Evolutionary conservation across 371 early-diverging fungal species (phyloP).

Genomic region (Chytridium lagenaria): DNA sequence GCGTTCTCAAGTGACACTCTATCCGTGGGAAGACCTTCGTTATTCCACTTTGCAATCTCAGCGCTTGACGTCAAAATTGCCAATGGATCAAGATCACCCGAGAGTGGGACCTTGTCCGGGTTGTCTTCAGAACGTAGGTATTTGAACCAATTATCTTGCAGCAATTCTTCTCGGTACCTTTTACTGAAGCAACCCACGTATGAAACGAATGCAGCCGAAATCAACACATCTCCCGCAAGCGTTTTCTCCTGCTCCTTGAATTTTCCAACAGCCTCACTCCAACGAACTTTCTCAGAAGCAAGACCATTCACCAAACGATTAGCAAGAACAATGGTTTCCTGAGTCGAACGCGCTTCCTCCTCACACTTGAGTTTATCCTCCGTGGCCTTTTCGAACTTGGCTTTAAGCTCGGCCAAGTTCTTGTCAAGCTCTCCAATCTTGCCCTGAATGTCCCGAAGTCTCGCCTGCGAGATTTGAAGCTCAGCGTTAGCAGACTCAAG

Average conservation of each 20-base stretch:
- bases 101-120: constrained; percentile 55
- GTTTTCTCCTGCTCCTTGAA: constrained; percentile 71
- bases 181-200: constrained; percentile 71
- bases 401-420: constrained; percentile 62
- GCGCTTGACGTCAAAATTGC: constrained; percentile 62
- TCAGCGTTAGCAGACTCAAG: constrained; percentile 63
- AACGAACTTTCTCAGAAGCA: constrained; percentile 68
- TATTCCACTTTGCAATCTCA: constrained; percentile 68
- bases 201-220: constrained; percentile 66
- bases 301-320: constrained; percentile 69
- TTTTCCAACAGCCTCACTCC: constrained; percentile 63
- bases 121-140: constrained; percentile 51
- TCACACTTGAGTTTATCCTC: constrained; percentile 66
- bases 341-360: constrained; percentile 64
- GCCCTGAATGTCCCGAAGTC: constrained; percentile 60
- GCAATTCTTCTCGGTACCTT: constrained; percentile 61
- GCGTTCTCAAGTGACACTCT: constrained; percentile 69
- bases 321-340: constrained; percentile 66
- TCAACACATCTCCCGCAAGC: constrained; percentile 64
- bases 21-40: constrained; percentile 68
- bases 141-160: constrained; percentile 61
- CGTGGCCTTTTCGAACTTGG: constrained; percentile 69
- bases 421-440: constrained; percentile 66
- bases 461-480: constrained; percentile 57
- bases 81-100: constrained; percentile 60